These are phyloP conservation scores for Royoungia palumana DNA, from an alignment of 768 basidiomycete genomes.

Conservation along the genomic window DNA sequence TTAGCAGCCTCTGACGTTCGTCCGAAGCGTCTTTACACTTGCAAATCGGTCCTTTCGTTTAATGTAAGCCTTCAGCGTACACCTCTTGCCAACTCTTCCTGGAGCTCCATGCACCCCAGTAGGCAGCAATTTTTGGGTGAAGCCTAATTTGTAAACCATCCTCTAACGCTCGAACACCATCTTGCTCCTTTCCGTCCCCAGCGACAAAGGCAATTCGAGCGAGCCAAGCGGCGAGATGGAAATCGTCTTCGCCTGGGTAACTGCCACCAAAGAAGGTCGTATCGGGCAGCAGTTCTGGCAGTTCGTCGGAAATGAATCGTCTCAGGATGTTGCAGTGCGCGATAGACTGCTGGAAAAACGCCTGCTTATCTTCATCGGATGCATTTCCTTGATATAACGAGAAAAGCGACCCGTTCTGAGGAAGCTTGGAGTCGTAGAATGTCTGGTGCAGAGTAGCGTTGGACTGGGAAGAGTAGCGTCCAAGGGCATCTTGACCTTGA, in stretches of 20 bases:
- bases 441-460: constrained; percentile 36
- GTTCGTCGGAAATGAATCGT: constrained; percentile 37
- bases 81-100: constrained; percentile 47
- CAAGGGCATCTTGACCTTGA: constrained; percentile 44
- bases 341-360: constrained; percentile 39
- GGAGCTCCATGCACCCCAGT: constrained; percentile 44
- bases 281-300: constrained; percentile 40
- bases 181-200: constrained; percentile 36
- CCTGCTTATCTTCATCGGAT: constrained; percentile 32
- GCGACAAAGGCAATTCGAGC: constrained; percentile 41
- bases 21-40: not conserved
- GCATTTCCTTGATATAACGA: constrained; percentile 41
- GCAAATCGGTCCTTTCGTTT: constrained; percentile 3
- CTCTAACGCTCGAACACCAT: constrained; percentile 38
- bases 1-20: not conserved
- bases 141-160: constrained; percentile 37
- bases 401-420: constrained; percentile 38
- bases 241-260: constrained; percentile 50
- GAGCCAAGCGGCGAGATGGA: constrained; percentile 53
- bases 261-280: constrained; percentile 48
- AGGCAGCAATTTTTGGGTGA: constrained; percentile 37
- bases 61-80: constrained; percentile 45
- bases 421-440: constrained; percentile 44
- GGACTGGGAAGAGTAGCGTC: constrained; percentile 33
- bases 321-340: constrained; percentile 38